Percentiles rank a stretch among this genome's conserved stretches.
Conservation (phyloP, 2,329 filamentous ascomycete genomes). For the Fusarium sp. region DNA sequence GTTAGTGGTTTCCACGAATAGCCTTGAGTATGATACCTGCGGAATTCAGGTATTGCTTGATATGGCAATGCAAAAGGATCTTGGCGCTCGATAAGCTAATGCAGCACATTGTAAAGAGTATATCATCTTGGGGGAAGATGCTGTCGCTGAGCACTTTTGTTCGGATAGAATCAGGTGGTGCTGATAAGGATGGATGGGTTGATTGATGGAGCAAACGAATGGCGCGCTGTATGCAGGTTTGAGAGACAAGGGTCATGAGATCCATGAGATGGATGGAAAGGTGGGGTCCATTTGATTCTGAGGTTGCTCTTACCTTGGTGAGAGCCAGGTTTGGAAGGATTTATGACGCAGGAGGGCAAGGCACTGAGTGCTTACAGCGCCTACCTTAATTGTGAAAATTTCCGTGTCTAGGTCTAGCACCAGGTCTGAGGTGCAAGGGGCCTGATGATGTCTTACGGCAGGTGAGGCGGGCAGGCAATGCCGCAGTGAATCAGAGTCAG, state of each 20-base stretch:
- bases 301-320: not conserved
- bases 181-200: slow-evolving; percentile 30
- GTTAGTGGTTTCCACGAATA: slow-evolving; percentile 23
- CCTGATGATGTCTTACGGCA: slow-evolving; percentile 3
- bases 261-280: slow-evolving; percentile 4
- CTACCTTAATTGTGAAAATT: slow-evolving; percentile 1
- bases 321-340: slow-evolving; percentile 5
- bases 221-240: slow-evolving; percentile 6
- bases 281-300: slow-evolving; percentile 4
- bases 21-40: not conserved
- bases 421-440: not conserved
- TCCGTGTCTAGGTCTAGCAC: not conserved
- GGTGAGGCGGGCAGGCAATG: not conserved
- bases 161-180: slow-evolving; percentile 5
- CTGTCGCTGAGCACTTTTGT: slow-evolving; percentile 33
- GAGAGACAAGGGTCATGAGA: slow-evolving; percentile 18
- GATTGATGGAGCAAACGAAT: slow-evolving; percentile 19
- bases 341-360: not conserved
- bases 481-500: not conserved
- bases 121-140: not conserved
- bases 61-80: not conserved
- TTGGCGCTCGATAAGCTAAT: slow-evolving; percentile 30
- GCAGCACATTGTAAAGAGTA: slow-evolving; percentile 2
- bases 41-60: not conserved
- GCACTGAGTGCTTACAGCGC: not conserved